A percentile compares a stretch with the other conserved stretches of the same genome.
Evolutionary conservation across 2,329 filamentous ascomycete genomes (phyloP).

Genomic region (Triangularia setosa): DNA sequence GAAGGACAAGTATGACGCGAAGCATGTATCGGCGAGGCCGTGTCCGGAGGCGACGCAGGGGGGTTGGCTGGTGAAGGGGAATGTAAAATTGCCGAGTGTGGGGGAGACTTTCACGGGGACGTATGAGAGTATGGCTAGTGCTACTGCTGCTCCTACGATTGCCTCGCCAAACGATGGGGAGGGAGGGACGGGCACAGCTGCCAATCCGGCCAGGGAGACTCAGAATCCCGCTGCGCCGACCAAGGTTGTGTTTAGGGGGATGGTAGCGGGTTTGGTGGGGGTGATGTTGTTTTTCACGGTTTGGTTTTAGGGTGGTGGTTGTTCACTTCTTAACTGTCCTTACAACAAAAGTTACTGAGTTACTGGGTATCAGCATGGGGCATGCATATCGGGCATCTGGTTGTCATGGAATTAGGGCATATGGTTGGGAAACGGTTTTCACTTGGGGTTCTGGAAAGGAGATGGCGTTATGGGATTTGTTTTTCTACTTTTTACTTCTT

Average conservation of each 20-base stretch:
- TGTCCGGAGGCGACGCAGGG: conserved; percentile 68
- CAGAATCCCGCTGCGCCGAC: conserved; percentile 42
- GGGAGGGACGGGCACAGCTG: background rate
- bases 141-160: conserved; percentile 31
- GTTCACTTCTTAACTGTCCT: background rate
- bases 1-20: conserved; percentile 57
- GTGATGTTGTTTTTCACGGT: conserved; percentile 52
- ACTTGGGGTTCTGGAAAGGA: background rate
- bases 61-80: conserved; percentile 70
- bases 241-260: conserved; percentile 44
- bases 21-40: conserved; percentile 55
- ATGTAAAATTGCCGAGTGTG: conserved; percentile 64
- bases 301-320: conserved; percentile 38
- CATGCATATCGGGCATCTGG: background rate
- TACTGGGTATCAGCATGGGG: background rate
- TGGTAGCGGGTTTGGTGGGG: conserved; percentile 45
- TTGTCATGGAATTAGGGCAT: background rate
- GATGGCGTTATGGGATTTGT: background rate
- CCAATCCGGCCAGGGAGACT: background rate
- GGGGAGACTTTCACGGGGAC: conserved; percentile 47
- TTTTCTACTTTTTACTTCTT: background rate
- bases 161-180: conserved; percentile 25
- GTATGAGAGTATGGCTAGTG: conserved; percentile 25
- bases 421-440: background rate
- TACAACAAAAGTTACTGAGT: conserved; percentile 1